Conservation (phyloP, 2,329 filamentous ascomycete genomes). For the Aureobasidium vineae region DNA sequence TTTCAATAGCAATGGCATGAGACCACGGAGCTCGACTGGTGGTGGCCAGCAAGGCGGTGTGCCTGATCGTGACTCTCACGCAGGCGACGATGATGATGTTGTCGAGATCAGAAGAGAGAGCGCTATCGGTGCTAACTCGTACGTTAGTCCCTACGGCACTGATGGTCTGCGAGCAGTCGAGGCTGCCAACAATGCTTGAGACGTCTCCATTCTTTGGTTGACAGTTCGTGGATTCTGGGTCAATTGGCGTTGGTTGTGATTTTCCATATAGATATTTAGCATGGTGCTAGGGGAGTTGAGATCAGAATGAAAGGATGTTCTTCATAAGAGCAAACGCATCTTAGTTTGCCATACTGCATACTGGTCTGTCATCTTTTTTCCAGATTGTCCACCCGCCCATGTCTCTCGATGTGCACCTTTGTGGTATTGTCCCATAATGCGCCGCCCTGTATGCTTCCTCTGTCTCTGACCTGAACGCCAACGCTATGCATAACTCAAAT, state of each 20-base stretch:
- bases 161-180: conserved; percentile 32
- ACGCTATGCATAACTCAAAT: conserved; percentile 21
- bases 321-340: background rate
- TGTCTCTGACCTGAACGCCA: conserved; percentile 7
- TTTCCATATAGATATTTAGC: background rate
- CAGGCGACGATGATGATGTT: conserved; percentile 20
- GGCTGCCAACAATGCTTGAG: conserved; percentile 28
- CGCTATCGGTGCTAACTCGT: conserved; percentile 21
- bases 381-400: background rate
- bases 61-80: background rate
- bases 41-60: conserved; percentile 4
- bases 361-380: background rate
- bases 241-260: background rate
- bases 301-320: background rate
- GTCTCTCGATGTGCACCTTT: background rate
- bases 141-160: conserved; percentile 31
- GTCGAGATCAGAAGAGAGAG: conserved; percentile 18
- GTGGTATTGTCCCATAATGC: background rate
- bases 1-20: conserved; percentile 25
- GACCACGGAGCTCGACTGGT: background rate
- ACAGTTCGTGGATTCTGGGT: background rate
- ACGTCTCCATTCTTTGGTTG: too few relatives aligned
- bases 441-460: background rate
- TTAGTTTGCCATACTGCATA: background rate
- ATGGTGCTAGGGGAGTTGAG: conserved; percentile 1